Evolutionary conservation across 768 basidiomycete genomes (phyloP), one percentile per base, ranked within the genome.

Genomic region (Fibroporia radiculosa): DNA sequence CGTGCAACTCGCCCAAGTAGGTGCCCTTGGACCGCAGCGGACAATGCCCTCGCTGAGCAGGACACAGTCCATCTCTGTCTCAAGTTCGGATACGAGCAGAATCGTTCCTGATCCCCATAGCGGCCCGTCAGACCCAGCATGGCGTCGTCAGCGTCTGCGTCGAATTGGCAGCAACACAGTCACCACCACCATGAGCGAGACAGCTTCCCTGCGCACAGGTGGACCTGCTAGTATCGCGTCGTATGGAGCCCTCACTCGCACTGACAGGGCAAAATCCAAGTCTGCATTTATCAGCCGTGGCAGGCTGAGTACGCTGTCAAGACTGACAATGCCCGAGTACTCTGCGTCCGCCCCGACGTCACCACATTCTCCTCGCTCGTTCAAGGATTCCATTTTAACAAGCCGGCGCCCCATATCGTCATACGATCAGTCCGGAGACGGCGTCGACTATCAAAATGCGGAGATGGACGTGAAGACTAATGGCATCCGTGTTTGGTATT

Each of bases 401-500:
- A 51, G 67, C 28, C 73, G 78, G 53, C 74, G 85, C 7, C 82
- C 81, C 0, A 82, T 87, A 44, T 82, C 84, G 2, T 75, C 83
- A 2, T 90, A 89, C 49, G 87, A 89, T 53, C 62, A 67, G 52
- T 62, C 66, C 48, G 55, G 57, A 29, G 40, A 56, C 42, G 50
- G 61, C 61, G 20, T 61, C 57, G 33, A 49, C 12, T 40, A 28
- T 1, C 48, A 40, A 6, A 74, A 69, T 6, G 60, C 69, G 14
- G 78, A 75, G 35, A 60, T 72, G 14, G 82, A 80, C 45, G 71
- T 78, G 25, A 80, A 78, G 56, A 78, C 80, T 39, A 95, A 95
- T 53, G 93, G 93, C 27, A 81, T 90, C 45, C 83, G 90, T 22
- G 88, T 92, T n/a, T 88, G 84, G 89, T 92, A 91, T 62, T 81